Evolutionary conservation across 306 rosid species (phyloP).

Genomic region (Trifolium subterraneum): DNA sequence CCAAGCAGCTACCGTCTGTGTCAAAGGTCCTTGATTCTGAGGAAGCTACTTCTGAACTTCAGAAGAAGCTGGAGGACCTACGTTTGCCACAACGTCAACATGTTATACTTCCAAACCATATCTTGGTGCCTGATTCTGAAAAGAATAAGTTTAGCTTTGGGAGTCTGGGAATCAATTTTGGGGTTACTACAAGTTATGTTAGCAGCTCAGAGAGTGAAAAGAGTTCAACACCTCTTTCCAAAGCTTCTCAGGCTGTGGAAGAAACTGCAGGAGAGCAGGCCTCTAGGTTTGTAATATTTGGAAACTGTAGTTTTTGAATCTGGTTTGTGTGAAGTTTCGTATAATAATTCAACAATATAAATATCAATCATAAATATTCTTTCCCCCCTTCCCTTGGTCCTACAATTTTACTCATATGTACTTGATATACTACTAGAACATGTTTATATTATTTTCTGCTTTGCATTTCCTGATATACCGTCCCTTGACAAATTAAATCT

Average conservation of each 20-base stretch:
- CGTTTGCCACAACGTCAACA: conserved; percentile 73
- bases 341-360: no score
- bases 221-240: conserved; percentile 70
- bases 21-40: conserved; percentile 63
- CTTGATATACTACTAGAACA: no score
- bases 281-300: conserved; percentile 67
- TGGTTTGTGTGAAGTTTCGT: not conserved
- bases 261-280: conserved; percentile 64
- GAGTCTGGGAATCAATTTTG: conserved; percentile 83
- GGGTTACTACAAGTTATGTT: conserved; percentile 50
- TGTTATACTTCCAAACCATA: conserved; percentile 93
- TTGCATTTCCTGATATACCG: no score
- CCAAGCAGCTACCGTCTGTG: conserved; percentile 51
- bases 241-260: conserved; percentile 70
- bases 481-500: conserved; percentile 28
- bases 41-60: conserved; percentile 72
- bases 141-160: conserved; percentile 90
- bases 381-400: no score
- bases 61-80: conserved; percentile 74
- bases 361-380: no score
- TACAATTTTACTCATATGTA: no score
- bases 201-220: conserved; percentile 64
- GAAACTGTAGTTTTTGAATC: conserved; percentile 20
- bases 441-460: no score
- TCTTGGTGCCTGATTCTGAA: conserved; percentile 91